Base-by-base conservation (phyloP, 1,284 basidiomycete genomes). In the Bjerkandera adusta region DNA sequence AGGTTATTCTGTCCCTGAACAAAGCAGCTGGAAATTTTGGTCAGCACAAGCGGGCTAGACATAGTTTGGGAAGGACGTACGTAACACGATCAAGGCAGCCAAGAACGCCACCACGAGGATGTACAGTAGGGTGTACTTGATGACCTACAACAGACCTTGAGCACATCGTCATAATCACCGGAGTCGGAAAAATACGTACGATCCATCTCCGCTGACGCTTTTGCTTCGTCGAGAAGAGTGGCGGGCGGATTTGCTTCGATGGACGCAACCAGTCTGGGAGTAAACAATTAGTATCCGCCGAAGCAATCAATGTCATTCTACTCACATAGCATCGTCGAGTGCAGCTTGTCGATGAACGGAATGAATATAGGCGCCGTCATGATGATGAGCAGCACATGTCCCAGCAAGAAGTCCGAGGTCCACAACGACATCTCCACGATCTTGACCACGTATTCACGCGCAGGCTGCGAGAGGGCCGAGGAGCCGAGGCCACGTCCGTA, bases 391-490 rank as follows among this genome's bases (percentile, higher is more conserved):
- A 97, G 76, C 47, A 97, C 67, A 64, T 94, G 91, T 5, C 76
- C 86, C 39, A 90, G 72, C 33, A 92, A 65, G 71, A 92, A 95
- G 70, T 97, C 94, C 13, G 91, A 93, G 45, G 86, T 87, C 87
- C 93, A 97, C 15, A 96, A 68, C 18, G 90, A 91, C 85, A 96
- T 91, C 69, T 97, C 95, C 55, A 97, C 91, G 51, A 96, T 92
- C 76, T 97, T 97, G 73, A 97, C 93, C 50, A 97, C 81, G 64
- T 89, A 96, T 74, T 97, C 94, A 66, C 94, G 86, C 50, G 91
- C 92, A 35, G 94, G 93, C 65, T 97, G 94, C 30, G 91, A 93
- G 66, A 94, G 85, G 34, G 91, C 92, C 38, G 90, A 88, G 21
- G 76, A 77, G 34, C 94, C 95, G 25, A 97, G 75, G 33, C 92